These are phyloP conservation scores for Torulaspora quercuum DNA, from an alignment of 805 yeast species.

Conservation along the genomic window DNA sequence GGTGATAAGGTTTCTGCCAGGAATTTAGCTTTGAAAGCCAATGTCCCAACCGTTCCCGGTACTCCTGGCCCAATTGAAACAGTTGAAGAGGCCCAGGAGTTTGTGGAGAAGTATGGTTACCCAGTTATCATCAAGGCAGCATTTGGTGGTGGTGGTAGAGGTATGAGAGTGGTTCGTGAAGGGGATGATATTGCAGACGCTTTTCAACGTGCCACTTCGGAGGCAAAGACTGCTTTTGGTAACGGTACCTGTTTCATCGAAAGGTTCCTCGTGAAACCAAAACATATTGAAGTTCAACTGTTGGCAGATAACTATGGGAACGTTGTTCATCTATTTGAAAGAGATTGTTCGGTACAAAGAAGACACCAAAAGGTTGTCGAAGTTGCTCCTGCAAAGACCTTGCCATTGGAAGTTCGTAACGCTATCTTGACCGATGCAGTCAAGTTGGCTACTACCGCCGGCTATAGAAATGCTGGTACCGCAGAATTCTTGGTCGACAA, in stretches of 20 bases:
- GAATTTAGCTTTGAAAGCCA: constrained; percentile 70
- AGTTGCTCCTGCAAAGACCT: constrained; percentile 93
- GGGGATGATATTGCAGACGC: constrained; percentile 93
- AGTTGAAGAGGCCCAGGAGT: constrained; percentile 71
- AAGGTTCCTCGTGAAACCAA: constrained; percentile 90
- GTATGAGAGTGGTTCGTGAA: constrained; percentile 98
- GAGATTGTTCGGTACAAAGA: constrained; percentile 99
- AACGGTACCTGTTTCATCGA: constrained; percentile 98
- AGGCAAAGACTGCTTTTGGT: constrained; percentile 94
- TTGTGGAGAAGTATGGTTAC: constrained; percentile 81
- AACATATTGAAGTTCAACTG: constrained; percentile 96
- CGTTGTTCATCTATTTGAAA: constrained; percentile 91
- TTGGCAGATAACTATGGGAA: constrained; percentile 93
- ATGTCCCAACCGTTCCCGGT: constrained; percentile 95
- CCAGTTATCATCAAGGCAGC: constrained; percentile 99
- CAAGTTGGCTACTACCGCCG: constrained; percentile 79
- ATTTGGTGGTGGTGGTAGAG: constrained; percentile 99
- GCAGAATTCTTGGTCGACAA: constrained; percentile 94
- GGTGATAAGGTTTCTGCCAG: constrained; percentile 98
- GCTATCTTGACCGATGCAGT: constrained; percentile 95
- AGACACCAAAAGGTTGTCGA: constrained; percentile 99
- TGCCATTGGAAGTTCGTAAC: constrained; percentile 79
- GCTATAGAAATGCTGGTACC: constrained; percentile 96
- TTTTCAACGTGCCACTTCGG: constrained; percentile 87
- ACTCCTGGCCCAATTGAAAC: constrained; percentile 93